A percentile compares a stretch with the other conserved stretches of the same genome.
Evolutionary conservation across 148 eudicot genomes (phyloP).

Genomic region (Camellia granthamiana): DNA sequence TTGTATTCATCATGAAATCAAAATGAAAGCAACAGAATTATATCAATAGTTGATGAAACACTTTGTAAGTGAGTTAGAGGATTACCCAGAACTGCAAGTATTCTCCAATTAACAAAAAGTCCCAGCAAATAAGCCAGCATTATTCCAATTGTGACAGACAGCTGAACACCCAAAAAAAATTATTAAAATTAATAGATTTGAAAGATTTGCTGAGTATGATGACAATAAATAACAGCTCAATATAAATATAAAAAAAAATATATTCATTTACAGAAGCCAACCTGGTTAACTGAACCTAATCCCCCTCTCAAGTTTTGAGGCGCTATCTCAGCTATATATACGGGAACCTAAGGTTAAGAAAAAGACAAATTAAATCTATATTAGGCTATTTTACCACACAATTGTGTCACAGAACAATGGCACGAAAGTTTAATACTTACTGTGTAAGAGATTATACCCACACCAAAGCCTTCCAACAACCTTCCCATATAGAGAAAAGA

Average conservation of each 20-base stretch:
- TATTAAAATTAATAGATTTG: slow-evolving; percentile 9
- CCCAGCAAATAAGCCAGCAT: slow-evolving; percentile 91
- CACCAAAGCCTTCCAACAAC: slow-evolving; percentile 94
- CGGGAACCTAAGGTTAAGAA: slow-evolving; percentile 65
- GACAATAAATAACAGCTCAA: not conserved
- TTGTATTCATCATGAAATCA: not conserved
- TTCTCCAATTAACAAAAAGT: slow-evolving; percentile 81
- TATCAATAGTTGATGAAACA: not conserved
- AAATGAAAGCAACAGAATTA: not conserved
- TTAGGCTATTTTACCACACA: not conserved
- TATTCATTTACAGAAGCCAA: slow-evolving; percentile 20
- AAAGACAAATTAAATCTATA: not conserved
- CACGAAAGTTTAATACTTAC: slow-evolving; percentile 34
- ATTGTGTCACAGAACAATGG: not conserved
- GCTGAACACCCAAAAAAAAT: slow-evolving; percentile 38
- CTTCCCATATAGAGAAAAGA: slow-evolving; percentile 96
- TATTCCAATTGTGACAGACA: slow-evolving; percentile 91
- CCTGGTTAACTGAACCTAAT: slow-evolving; percentile 95
- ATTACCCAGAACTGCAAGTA: slow-evolving; percentile 84
- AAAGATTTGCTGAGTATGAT: not conserved
- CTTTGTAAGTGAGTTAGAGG: not conserved
- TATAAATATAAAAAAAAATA: not conserved
- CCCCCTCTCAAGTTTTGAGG: slow-evolving; percentile 93
- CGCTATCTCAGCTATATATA: slow-evolving; percentile 94
- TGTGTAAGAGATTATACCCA: slow-evolving; percentile 85